Evolutionary conservation across 768 basidiomycete species (phyloP).

Genomic region (Suillus spraguei): DNA sequence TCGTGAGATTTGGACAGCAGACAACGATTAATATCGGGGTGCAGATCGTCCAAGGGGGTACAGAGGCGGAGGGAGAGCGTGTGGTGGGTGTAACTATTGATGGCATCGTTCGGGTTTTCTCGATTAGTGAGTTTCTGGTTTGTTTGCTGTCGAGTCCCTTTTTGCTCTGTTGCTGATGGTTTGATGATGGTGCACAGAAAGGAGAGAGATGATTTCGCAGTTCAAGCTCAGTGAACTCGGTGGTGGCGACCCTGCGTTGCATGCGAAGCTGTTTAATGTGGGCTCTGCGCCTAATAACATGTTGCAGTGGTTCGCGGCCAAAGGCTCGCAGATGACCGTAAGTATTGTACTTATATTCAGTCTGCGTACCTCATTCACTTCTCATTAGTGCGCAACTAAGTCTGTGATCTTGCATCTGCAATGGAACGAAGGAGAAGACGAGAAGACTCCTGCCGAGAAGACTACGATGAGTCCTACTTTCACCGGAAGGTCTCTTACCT

Average conservation of each 20-base stretch:
- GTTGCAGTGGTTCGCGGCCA: slow-evolving; percentile 94
- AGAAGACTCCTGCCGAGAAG: slow-evolving; percentile 19
- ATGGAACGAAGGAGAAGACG: slow-evolving; percentile 72
- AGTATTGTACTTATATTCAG: slow-evolving; percentile 21
- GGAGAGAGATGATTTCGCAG: slow-evolving; percentile 90
- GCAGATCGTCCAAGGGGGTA: slow-evolving; percentile 58
- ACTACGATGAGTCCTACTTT: slow-evolving; percentile 28
- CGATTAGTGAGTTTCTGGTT: slow-evolving; percentile 65
- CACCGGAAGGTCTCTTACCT: slow-evolving; percentile 25
- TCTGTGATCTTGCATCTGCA: slow-evolving; percentile 83
- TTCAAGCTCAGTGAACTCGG: slow-evolving; percentile 85
- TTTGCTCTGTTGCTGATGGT: slow-evolving; percentile 30
- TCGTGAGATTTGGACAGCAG: slow-evolving; percentile 90
- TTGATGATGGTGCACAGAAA: slow-evolving; percentile 37
- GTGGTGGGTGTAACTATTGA: slow-evolving; percentile 93
- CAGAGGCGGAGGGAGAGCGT: slow-evolving; percentile 64
- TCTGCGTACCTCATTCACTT: neutral
- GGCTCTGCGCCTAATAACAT: slow-evolving; percentile 84
- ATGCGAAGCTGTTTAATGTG: slow-evolving; percentile 71
- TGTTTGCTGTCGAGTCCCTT: neutral
- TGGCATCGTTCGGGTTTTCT: slow-evolving; percentile 88
- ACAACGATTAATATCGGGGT: slow-evolving; percentile 92
- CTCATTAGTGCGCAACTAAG: slow-evolving; percentile 79
- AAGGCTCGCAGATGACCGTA: slow-evolving; percentile 89
- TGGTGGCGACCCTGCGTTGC: slow-evolving; percentile 63